phyloP scores from a whole-genome alignment of 805 yeast genomes.

The Candida chauliodis region DNA sequence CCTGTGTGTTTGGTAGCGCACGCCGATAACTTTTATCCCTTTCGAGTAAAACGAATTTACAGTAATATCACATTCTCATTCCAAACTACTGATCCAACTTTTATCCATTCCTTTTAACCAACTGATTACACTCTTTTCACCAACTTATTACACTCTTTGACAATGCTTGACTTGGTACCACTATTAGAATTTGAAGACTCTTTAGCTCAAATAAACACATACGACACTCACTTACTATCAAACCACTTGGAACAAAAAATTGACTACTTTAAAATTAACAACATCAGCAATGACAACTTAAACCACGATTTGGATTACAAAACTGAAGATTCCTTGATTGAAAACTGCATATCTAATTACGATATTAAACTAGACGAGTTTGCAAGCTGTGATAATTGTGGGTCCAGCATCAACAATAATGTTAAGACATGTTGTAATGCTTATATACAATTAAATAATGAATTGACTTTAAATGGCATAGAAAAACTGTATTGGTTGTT shows the following conservation, averaged over 20 bases:
- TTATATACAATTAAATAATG: conserved; percentile 16
- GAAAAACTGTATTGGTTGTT: conserved; percentile 44
- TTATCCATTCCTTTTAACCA: background rate
- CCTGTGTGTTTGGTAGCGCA: background rate
- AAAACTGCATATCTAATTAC: conserved; percentile 16
- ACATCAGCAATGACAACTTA: conserved; percentile 12
- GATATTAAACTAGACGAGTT: conserved; percentile 27
- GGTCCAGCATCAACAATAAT: conserved; percentile 13
- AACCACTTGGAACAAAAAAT: conserved; percentile 25
- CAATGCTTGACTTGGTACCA: conserved; percentile 20
- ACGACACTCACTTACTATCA: conserved; percentile 18
- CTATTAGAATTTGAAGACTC: conserved; percentile 36
- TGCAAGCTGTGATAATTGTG: conserved; percentile 30
- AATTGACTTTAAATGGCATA: conserved; percentile 16
- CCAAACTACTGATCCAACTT: background rate
- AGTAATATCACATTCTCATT: background rate
- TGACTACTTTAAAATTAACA: conserved; percentile 16
- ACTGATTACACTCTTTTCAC: background rate
- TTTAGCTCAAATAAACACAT: conserved; percentile 16
- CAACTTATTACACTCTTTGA: background rate
- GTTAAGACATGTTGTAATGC: conserved; percentile 20
- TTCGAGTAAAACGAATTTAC: background rate
- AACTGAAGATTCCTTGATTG: conserved; percentile 14
- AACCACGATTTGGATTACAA: conserved; percentile 11
- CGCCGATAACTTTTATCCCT: conserved; percentile 1